Conservation (phyloP, 768 basidiomycete genomes). For the Cystofilobasidium ferigula region DNA sequence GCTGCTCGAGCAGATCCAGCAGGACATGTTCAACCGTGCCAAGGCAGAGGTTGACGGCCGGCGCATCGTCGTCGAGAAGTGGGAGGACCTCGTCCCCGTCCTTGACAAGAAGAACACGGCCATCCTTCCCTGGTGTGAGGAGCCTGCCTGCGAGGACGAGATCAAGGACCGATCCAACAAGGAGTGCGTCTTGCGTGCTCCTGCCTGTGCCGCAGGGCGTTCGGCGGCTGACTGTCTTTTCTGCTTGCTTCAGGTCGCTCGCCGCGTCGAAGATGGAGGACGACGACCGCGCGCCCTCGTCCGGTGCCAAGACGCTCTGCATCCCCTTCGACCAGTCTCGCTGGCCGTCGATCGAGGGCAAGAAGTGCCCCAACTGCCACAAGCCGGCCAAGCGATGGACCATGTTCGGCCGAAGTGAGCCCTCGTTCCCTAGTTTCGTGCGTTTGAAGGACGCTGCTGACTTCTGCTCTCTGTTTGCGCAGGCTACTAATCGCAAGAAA, state of each 20-base stretch:
- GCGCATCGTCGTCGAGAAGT: slow-evolving; percentile 62
- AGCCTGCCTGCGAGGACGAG: slow-evolving; percentile 84
- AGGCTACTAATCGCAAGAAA: neutral
- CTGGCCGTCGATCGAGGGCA: slow-evolving; percentile 64
- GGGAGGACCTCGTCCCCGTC: slow-evolving; percentile 86
- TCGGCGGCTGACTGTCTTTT: neutral
- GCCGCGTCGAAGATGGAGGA: slow-evolving; percentile 48
- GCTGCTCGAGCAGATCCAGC: slow-evolving; percentile 76
- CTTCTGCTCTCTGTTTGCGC: neutral
- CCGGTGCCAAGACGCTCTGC: slow-evolving; percentile 90
- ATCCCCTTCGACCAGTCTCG: slow-evolving; percentile 89
- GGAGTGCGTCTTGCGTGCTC: slow-evolving; percentile 48
- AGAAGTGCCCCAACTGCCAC: slow-evolving; percentile 81
- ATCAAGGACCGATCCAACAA: slow-evolving; percentile 88
- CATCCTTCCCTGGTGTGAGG: slow-evolving; percentile 93
- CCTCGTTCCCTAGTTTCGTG: neutral
- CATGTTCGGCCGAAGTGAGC: slow-evolving; percentile 64
- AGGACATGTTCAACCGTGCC: slow-evolving; percentile 74
- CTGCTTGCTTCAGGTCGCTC: slow-evolving; percentile 6
- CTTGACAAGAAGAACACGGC: slow-evolving; percentile 78
- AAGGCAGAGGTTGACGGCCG: slow-evolving; percentile 59
- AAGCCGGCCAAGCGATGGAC: slow-evolving; percentile 89
- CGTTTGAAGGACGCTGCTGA: neutral
- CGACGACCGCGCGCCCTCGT: slow-evolving; percentile 91
- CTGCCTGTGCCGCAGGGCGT: slow-evolving; percentile 18